Conservation (phyloP, 1,139 yeast genomes). For the Saccharomyces hybrid region DNA sequence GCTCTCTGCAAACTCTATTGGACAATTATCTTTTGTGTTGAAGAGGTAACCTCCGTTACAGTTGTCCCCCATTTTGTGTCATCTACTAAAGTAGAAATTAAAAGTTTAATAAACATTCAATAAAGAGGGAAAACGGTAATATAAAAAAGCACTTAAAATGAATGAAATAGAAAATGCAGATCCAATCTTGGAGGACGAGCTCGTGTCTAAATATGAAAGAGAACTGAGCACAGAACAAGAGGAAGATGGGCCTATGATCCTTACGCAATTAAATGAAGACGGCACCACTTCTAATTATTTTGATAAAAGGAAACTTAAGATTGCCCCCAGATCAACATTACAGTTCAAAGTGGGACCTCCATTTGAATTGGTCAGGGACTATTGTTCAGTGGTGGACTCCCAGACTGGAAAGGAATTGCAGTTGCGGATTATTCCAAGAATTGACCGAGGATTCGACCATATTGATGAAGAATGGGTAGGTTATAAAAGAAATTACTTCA, state of each 20-base stretch:
- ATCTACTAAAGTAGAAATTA: not conserved
- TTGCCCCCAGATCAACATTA: conserved; percentile 55
- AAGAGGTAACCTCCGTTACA: not conserved
- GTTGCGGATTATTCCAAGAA: conserved; percentile 46
- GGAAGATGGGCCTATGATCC: conserved; percentile 11
- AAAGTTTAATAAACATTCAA: not conserved
- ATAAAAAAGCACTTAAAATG: not conserved
- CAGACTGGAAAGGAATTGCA: conserved; percentile 29
- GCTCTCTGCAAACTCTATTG: not conserved
- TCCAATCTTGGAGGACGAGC: not conserved
- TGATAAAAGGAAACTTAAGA: conserved; percentile 32
- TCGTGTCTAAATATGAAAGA: not conserved
- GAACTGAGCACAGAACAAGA: not conserved
- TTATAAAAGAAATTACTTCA: conserved; percentile 59
- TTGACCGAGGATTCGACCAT: conserved; percentile 58
- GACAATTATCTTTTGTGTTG: not conserved
- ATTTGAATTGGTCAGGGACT: conserved; percentile 36
- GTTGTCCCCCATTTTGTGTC: not conserved
- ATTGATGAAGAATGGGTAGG: conserved; percentile 58
- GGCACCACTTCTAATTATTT: conserved; percentile 28
- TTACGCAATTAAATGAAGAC: conserved; percentile 25
- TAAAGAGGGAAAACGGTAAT: not conserved
- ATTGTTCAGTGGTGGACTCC: conserved; percentile 29
- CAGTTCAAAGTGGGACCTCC: conserved; percentile 66
- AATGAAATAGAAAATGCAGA: not conserved